Conservation (phyloP, 2,329 filamentous ascomycete species). For the Byssoonygena ceratinophila region DNA sequence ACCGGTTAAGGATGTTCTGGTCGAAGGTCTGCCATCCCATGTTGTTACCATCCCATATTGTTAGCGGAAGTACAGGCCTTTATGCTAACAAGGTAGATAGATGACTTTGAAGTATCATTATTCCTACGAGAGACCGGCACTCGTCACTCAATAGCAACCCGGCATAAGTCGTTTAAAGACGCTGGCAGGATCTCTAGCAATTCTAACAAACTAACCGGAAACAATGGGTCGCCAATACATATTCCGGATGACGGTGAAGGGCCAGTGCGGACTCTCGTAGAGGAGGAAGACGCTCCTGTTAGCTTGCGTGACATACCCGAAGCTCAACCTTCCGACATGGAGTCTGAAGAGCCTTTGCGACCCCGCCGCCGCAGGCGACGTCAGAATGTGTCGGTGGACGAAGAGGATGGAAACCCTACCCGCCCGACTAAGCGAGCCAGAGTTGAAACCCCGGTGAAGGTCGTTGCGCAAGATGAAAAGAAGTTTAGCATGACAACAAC, state of each 20-base stretch:
- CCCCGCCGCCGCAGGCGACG: constrained; percentile 19
- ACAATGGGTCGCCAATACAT: constrained; percentile 45
- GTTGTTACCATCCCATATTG: no score
- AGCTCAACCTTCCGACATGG: constrained; percentile 20
- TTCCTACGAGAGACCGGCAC: constrained; percentile 81
- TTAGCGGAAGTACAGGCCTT: no score
- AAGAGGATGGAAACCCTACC: not conserved
- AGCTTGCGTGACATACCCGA: constrained; percentile 50
- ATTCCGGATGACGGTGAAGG: constrained; percentile 35
- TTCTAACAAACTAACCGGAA: constrained; percentile 50
- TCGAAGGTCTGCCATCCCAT: constrained; percentile 50
- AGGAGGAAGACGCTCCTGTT: constrained; percentile 42
- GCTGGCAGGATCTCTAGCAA: constrained; percentile 49
- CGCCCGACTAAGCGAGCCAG: constrained; percentile 4
- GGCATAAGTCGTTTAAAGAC: constrained; percentile 66
- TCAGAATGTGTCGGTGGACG: not conserved
- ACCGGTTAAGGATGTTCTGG: constrained; percentile 76
- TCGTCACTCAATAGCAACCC: constrained; percentile 74
- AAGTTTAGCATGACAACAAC: constrained; percentile 73
- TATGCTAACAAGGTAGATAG: constrained; percentile 36
- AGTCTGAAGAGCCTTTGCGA: constrained; percentile 15
- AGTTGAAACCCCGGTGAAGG: constrained; percentile 10
- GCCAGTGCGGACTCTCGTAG: constrained; percentile 43
- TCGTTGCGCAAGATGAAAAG: constrained; percentile 58
- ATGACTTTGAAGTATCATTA: constrained; percentile 91